These are phyloP conservation scores for Acanthamoeba lenticulata DNA, from an alignment of 208 protist genomes.

Conservation along the genomic window DNA sequence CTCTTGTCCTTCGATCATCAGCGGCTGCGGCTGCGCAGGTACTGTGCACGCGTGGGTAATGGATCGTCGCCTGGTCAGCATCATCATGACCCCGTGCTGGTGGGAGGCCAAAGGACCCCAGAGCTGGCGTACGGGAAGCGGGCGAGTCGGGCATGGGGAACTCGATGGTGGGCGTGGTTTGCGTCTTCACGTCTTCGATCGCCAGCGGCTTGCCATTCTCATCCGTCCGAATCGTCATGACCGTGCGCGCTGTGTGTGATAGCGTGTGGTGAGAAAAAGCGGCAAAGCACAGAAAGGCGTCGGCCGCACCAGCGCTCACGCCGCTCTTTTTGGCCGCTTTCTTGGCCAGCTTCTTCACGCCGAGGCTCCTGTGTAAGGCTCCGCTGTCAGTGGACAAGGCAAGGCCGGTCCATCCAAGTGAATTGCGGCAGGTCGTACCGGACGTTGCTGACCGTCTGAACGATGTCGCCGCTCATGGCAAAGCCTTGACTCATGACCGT, in stretches of 20 bases:
- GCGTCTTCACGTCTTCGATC: constrained; percentile 1
- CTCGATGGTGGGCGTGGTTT: neutral
- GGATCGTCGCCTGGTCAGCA: no score
- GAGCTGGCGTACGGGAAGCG: neutral
- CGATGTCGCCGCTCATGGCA: neutral
- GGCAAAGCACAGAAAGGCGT: neutral
- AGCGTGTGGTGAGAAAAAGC: neutral
- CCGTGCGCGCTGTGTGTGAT: neutral
- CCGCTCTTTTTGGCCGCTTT: constrained; percentile 42
- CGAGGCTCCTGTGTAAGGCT: neutral
- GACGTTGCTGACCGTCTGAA: neutral
- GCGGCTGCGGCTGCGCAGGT: neutral
- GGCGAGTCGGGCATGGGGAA: neutral
- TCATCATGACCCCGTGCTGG: neutral
- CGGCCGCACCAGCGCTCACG: neutral
- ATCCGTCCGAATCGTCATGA: neutral
- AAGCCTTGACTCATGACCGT: neutral
- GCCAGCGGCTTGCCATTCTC: neutral
- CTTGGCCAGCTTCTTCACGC: constrained; percentile 17
- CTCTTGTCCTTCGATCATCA: neutral
- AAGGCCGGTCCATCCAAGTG: no score
- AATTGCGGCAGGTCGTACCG: no score
- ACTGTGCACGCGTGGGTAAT: no score
- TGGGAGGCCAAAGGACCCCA: neutral
- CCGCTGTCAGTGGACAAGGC: no score